Evolutionary conservation across 331 rosid genomes (phyloP).

Genomic region (Pyrus hybrid): DNA sequence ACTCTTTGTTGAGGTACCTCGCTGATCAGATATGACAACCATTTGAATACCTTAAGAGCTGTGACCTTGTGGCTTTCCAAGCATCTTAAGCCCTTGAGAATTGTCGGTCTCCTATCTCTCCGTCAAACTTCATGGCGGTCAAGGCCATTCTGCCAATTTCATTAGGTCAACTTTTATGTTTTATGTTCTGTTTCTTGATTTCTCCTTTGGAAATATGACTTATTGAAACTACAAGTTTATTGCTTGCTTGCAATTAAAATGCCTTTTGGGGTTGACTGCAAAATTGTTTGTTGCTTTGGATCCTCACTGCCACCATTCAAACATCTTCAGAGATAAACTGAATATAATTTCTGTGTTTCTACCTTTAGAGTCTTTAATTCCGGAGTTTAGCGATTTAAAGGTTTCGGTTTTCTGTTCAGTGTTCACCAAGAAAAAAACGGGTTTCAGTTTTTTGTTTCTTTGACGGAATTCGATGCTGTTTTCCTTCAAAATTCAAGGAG

Average conservation of each 20-base stretch:
- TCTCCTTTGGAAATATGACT: background rate
- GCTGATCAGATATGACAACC: conserved; percentile 42
- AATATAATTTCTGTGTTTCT: too few relatives aligned
- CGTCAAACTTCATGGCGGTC: conserved; percentile 15
- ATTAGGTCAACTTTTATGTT: background rate
- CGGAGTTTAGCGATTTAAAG: too few relatives aligned
- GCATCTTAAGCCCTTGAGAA: background rate
- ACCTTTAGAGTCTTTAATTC: too few relatives aligned
- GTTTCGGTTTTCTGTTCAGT: too few relatives aligned
- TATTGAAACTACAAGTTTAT: background rate
- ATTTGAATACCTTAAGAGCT: background rate
- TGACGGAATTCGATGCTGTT: too few relatives aligned
- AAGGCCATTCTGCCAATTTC: conserved; percentile 65
- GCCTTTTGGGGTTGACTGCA: background rate
- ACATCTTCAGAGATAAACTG: too few relatives aligned
- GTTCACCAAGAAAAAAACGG: too few relatives aligned
- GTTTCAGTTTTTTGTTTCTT: too few relatives aligned
- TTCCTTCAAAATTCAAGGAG: too few relatives aligned
- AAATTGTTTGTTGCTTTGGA: background rate
- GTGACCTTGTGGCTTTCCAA: too few relatives aligned
- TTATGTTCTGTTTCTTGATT: background rate
- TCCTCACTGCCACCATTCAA: background rate
- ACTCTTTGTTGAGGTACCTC: conserved; percentile 49
- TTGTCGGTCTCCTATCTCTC: background rate
- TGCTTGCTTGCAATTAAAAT: background rate